Base-by-base conservation (phyloP, 2,329 filamentous ascomycete species). In the Chaetomiaceae sp. region DNA sequence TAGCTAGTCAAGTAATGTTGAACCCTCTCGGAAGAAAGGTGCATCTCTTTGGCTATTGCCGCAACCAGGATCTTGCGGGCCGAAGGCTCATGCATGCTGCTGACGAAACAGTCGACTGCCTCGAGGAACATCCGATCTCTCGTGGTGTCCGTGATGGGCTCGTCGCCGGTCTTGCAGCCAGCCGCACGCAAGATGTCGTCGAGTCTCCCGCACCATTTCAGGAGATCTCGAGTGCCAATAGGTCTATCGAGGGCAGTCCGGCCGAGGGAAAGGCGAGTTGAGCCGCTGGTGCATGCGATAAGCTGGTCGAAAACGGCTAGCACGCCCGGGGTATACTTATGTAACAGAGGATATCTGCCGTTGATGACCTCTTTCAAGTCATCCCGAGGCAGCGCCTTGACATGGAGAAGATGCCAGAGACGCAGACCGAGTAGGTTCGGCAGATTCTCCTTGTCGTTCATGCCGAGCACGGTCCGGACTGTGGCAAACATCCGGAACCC, bases 401-500 rank as follows among this genome's bases (percentile, higher is more conserved):
- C 80, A 13, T 79, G 76, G n/a, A 96, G 79, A 37, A 79, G 77
- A 55, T 87, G 82, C 95, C 95, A 99, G 54, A 97, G 84, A 44
- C 92, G 84, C 62, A 86, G 80, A 18, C 94, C 92, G 27, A 97
- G 81, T 67, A 96, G 83, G 47, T 80, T 81, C 4, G 89, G 87
- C 14, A 85, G 71, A 43, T 84, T 86, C 63, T 85, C 82, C 46
- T 76, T 75, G 9, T 77, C 89, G 74, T 77, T 85, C 76, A 73
- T 75, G 30, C 87, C 87, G 55, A 81, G 76, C 8, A 84, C 81
- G 4, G 87, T 94, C 58, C 92, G 85, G 61, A 96, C 86, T 0
- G 92, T 97, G 4, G 92, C 94, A 67, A 99, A 86, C 18, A 99
- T 85, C 51, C 88, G 86, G 68, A 99, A 99, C 1, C 87, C 89